phyloP scores from a whole-genome alignment of 129 eudicot genomes.

The Heracleum sosnowskyi region DNA sequence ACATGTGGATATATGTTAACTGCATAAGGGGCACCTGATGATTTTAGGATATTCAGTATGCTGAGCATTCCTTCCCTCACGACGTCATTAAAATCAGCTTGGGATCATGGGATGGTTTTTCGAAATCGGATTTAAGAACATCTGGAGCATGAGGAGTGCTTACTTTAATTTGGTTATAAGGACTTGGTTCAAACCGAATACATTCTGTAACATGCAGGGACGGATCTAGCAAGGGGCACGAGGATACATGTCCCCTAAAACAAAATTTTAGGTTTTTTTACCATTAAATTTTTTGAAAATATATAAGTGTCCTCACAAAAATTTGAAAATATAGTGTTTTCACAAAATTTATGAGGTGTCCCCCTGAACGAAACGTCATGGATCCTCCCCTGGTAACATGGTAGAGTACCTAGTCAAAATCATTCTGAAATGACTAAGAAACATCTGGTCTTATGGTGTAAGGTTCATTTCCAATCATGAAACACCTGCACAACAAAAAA shows the following conservation, averaged over 20 bases:
- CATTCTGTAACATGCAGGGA: too few relatives aligned
- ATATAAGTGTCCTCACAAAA: too few relatives aligned
- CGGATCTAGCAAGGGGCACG: too few relatives aligned
- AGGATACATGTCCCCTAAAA: too few relatives aligned
- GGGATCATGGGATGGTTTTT: constrained; percentile 17
- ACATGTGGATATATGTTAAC: constrained; percentile 8
- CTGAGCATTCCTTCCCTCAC: not conserved
- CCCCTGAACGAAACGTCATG: too few relatives aligned
- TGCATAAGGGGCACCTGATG: constrained; percentile 4
- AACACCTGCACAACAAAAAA: constrained; percentile 7
- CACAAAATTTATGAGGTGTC: too few relatives aligned
- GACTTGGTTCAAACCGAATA: not conserved
- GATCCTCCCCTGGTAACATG: too few relatives aligned
- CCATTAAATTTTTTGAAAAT: too few relatives aligned
- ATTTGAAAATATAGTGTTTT: too few relatives aligned
- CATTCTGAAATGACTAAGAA: not conserved
- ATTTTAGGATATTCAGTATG: not conserved
- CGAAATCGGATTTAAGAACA: not conserved
- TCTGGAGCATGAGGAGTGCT: constrained; percentile 2
- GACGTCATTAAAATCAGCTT: constrained; percentile 7
- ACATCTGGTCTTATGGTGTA: not conserved
- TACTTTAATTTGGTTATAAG: constrained; percentile 1
- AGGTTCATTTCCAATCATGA: constrained; percentile 1
- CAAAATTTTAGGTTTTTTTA: too few relatives aligned
- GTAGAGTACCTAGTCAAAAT: not conserved